Percentiles rank a stretch among this genome's conserved stretches.
Conservation (phyloP, 345 rosid genomes). For the Gossypium arboreum region DNA sequence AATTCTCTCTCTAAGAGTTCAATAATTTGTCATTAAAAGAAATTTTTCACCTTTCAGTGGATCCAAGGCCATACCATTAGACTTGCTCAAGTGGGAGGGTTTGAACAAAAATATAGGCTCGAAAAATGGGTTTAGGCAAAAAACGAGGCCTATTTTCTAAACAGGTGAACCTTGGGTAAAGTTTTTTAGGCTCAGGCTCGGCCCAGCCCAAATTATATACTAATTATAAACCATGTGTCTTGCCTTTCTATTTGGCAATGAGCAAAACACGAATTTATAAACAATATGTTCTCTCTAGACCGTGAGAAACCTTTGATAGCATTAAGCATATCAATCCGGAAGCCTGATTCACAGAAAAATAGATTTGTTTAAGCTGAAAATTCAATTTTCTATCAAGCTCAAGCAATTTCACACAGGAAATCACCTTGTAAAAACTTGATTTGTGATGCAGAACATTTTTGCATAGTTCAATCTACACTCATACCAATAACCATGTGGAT, state of each 20-base stretch:
- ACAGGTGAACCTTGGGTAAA: rapidly evolving
- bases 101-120: no score
- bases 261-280: slow-evolving; percentile 90
- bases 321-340: slow-evolving; percentile 74
- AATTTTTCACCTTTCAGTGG: no score
- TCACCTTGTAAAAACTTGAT: slow-evolving; percentile 71
- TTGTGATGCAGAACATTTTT: slow-evolving; percentile 61
- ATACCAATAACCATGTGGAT: slow-evolving; percentile 84
- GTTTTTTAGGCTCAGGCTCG: rapidly evolving
- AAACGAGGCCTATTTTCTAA: no score
- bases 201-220: no score
- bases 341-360: slow-evolving; percentile 40
- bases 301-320: slow-evolving; percentile 52
- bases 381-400: not conserved
- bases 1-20: no score
- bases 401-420: not conserved
- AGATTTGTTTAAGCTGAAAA: not conserved
- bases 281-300: slow-evolving; percentile 72
- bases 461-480: slow-evolving; percentile 68
- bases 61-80: no score
- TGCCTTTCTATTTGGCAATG: slow-evolving; percentile 97
- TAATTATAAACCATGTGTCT: slow-evolving; percentile 66
- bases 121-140: no score
- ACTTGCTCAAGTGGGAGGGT: no score
- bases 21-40: no score